A percentile compares a stretch with the other conserved stretches of the same genome.
phyloP scores from a whole-genome alignment of 2,329 filamentous ascomycete species.

The Colletotrichum chlorophyti region DNA sequence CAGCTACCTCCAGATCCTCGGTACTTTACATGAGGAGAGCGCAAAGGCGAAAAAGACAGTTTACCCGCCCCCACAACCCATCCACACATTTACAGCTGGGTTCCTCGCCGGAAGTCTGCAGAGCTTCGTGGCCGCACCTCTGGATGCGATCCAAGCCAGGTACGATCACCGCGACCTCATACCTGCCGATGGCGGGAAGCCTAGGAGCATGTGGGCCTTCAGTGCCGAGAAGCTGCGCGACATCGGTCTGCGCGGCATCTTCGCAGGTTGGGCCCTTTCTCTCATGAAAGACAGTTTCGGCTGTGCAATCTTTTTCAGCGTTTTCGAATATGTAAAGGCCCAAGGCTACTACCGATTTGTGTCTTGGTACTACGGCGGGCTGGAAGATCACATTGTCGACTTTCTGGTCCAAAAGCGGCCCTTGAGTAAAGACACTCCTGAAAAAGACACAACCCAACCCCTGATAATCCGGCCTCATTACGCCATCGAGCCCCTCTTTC shows the following conservation, averaged over 20 bases:
- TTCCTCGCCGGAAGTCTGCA: slow-evolving; percentile 73
- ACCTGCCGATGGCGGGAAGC: slow-evolving; percentile 47
- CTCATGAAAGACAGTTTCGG: slow-evolving; percentile 75
- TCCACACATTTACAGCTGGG: slow-evolving; percentile 73
- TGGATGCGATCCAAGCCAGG: slow-evolving; percentile 77
- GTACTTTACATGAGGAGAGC: slow-evolving; percentile 70
- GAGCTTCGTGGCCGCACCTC: slow-evolving; percentile 74
- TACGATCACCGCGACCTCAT: slow-evolving; percentile 66
- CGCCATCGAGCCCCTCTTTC: slow-evolving; percentile 74
- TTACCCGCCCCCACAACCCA: slow-evolving; percentile 71
- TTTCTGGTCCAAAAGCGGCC: slow-evolving; percentile 56
- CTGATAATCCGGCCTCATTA: slow-evolving; percentile 75
- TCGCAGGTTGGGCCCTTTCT: slow-evolving; percentile 75
- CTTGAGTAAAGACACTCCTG: slow-evolving; percentile 11
- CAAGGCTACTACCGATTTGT: slow-evolving; percentile 77
- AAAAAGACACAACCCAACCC: slow-evolving; percentile 41
- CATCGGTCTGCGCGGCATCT: slow-evolving; percentile 75
- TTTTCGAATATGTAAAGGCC: slow-evolving; percentile 78
- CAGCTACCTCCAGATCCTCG: slow-evolving; percentile 75
- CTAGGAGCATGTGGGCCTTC: slow-evolving; percentile 76
- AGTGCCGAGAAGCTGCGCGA: slow-evolving; percentile 68
- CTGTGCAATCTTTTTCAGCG: slow-evolving; percentile 75
- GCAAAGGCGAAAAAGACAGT: slow-evolving; percentile 62
- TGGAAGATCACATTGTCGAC: slow-evolving; percentile 59
- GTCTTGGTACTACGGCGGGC: slow-evolving; percentile 70